Evolutionary conservation across 2,329 filamentous ascomycete species (phyloP), one percentile per base, ranked within the genome.

Genomic region (Gremmenia infestans): DNA sequence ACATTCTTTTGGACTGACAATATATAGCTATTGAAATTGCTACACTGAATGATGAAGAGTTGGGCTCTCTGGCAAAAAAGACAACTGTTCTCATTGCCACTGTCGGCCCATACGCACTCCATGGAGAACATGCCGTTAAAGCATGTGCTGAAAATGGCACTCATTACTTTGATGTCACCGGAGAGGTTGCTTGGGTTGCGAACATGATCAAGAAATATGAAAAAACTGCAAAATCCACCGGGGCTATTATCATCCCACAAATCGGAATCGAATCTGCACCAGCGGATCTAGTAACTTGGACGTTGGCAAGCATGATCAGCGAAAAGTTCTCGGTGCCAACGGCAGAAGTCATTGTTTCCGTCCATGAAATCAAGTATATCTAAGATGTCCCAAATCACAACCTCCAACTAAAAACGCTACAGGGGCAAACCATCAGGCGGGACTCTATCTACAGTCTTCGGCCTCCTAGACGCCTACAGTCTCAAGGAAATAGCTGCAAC

Each of bases 361-460:
- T 77, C 14, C 69, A 76, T 52, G 72, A 74, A n/a, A 46, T 77
- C 36, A 70, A 63, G 75, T 77, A 67, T 57, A 70, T 57, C 45
- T 8, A 15, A 12, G 6, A 37, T 50, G 37, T 42, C 15, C 3
- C 28, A 14, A 14, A 25, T 6, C 11, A 25, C 22, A 28, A 40
- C 22, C 15, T 17, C 39, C 4, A 19, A 14, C 55, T 62, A 51
- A 63, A 43, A 54, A 49, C 46, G 37, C 19, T 39, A n/a, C 70
- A 81, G 77, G 46, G 69, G 73, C 25, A 64, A 71, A 1, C 78
- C 82, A 2, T 87, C 84, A 1, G 85, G 85, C n/a, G 85, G 85
- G 48, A 86, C 88, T 2, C 72, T 92, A 4, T 78, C 81, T 36
- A 91, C 90, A 0, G 74, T 85, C 4, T 70, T 97, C 14, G 79